Conservation (phyloP, 345 rosid genomes). For the Fremontodendron californicum region DNA sequence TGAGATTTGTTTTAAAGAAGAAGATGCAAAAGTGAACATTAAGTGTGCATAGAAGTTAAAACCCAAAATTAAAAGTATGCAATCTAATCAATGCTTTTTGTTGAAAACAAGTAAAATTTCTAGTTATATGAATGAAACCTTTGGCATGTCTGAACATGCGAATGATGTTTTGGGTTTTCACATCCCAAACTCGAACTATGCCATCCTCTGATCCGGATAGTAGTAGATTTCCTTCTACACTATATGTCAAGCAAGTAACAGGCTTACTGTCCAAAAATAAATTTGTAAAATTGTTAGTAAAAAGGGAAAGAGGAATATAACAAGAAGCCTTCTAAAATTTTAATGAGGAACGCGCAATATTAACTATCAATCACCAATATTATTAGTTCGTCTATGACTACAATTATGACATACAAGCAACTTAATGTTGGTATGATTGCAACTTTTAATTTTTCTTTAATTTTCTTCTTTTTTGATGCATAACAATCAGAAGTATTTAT, state of each 20-base stretch:
- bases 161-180: conserved; percentile 36
- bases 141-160: conserved; percentile 59
- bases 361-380: neutral
- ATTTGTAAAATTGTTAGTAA: neutral
- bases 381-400: neutral
- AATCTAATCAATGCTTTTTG: neutral
- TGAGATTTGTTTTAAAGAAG: neutral
- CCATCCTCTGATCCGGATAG: conserved; percentile 89
- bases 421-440: neutral
- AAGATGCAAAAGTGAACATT: neutral
- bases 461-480: neutral
- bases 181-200: conserved; percentile 60
- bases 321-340: neutral
- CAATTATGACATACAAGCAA: neutral
- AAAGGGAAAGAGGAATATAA: neutral
- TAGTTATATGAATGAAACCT: conserved; percentile 36
- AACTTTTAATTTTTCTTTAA: neutral
- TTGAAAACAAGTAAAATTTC: neutral
- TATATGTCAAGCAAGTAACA: conserved; percentile 67
- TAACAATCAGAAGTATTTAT: neutral
- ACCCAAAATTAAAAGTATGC: neutral
- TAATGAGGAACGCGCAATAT: neutral
- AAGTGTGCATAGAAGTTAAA: neutral
- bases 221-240: conserved; percentile 48
- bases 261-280: conserved; percentile 51